Percentiles rank a stretch among this genome's conserved stretches.
Evolutionary conservation across 2,329 filamentous ascomycete genomes (phyloP).

Genomic region (Aspergillus glaucus): DNA sequence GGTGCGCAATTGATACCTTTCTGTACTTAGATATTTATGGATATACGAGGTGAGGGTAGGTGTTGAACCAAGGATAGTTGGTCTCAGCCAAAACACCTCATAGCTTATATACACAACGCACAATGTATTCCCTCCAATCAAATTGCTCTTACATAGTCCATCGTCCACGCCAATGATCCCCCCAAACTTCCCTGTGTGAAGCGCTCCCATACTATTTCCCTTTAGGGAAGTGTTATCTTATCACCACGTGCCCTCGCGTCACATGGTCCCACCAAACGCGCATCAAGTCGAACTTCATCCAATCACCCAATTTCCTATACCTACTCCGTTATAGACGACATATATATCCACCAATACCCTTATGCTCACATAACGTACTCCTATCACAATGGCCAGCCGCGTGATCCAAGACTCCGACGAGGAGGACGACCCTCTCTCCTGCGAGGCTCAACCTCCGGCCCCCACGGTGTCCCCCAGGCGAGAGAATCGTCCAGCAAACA

Average conservation of each 20-base stretch:
- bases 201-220: neutral
- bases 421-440: constrained; percentile 31
- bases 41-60: too few relatives aligned
- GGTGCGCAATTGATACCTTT: neutral
- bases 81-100: too few relatives aligned
- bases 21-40: neutral
- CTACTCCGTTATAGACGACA: neutral
- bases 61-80: too few relatives aligned
- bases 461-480: constrained; percentile 9
- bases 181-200: too few relatives aligned
- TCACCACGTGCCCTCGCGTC: constrained; percentile 27
- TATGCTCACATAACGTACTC: neutral
- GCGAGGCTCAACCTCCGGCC: constrained; percentile 19
- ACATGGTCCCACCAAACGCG: constrained; percentile 10
- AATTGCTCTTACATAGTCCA: too few relatives aligned
- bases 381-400: constrained; percentile 28
- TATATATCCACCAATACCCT: neutral
- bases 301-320: neutral
- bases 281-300: constrained; percentile 1
- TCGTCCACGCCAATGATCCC: neutral
- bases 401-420: constrained; percentile 42
- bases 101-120: neutral
- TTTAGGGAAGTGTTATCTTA: constrained; percentile 15
- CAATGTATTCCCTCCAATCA: too few relatives aligned
- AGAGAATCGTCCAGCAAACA: neutral